These are phyloP conservation scores for Coemansia sp. DNA, from an alignment of 192 early-diverging fungal genomes.

Conservation along the genomic window DNA sequence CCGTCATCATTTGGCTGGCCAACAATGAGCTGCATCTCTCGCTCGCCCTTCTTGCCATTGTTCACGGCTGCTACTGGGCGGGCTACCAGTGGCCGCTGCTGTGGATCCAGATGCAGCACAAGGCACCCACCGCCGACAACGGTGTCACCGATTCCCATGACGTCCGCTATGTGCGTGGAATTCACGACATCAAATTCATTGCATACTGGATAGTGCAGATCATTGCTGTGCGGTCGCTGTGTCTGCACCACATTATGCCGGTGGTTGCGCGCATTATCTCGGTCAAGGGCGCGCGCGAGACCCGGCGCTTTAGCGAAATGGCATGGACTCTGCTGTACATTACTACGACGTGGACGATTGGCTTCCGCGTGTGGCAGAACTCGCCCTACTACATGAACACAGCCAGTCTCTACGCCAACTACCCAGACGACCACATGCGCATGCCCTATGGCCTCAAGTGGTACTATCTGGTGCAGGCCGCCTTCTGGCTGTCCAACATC, in stretches of 20 bases:
- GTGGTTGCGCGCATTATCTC: slow-evolving; percentile 22
- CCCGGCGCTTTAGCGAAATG: slow-evolving; percentile 58
- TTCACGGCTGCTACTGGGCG: slow-evolving; percentile 29
- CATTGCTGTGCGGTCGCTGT: slow-evolving; percentile 60
- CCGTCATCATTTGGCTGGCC: slow-evolving; percentile 36
- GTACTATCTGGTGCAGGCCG: slow-evolving; percentile 53
- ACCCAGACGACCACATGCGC: slow-evolving; percentile 50
- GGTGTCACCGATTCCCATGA: not conserved
- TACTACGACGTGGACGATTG: slow-evolving; percentile 33
- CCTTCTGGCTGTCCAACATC: slow-evolving; percentile 55
- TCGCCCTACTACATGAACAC: slow-evolving; percentile 56
- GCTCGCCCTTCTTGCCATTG: slow-evolving; percentile 19
- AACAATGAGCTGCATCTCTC: slow-evolving; percentile 38
- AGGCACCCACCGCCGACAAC: slow-evolving; percentile 2
- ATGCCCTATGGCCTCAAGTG: slow-evolving; percentile 54
- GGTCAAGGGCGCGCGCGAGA: slow-evolving; percentile 24
- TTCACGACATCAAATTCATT: slow-evolving; percentile 63
- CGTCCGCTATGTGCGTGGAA: slow-evolving; percentile 45
- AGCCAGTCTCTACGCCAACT: slow-evolving; percentile 48
- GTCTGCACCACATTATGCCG: slow-evolving; percentile 55
- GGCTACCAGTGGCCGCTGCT: slow-evolving; percentile 36
- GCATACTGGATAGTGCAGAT: slow-evolving; percentile 66
- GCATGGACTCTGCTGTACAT: slow-evolving; percentile 55
- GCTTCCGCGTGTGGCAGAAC: slow-evolving; percentile 28
- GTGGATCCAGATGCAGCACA: slow-evolving; percentile 42